Evolutionary conservation across 176 grass and related monocot genomes (phyloP).

Genomic region (Rhynchospora pubera): DNA sequence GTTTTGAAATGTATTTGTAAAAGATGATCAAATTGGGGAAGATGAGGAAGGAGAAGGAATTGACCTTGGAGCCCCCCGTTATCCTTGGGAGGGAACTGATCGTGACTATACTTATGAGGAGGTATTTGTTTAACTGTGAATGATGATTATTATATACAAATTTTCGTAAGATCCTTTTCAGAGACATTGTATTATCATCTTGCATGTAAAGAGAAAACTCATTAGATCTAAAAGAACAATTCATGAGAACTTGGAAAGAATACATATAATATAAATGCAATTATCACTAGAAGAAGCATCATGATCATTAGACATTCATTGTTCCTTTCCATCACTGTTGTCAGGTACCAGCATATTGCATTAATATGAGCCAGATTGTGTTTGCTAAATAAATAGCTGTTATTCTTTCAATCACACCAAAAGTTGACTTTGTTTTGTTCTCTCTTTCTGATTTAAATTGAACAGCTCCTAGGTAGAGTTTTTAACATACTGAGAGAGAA

Average conservation of each 20-base stretch:
- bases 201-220: neutral
- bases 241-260: neutral
- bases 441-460: conserved; percentile 7
- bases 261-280: neutral
- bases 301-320: neutral
- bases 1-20: neutral
- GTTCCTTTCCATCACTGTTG: neutral
- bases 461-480: conserved; percentile 68
- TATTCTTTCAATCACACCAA: neutral
- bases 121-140: conserved; percentile 16
- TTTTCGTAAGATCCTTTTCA: neutral
- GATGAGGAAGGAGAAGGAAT: conserved; percentile 77
- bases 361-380: neutral
- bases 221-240: neutral
- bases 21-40: conserved; percentile 48
- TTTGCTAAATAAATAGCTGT: neutral
- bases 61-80: conserved; percentile 35
- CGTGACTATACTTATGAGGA: conserved; percentile 69
- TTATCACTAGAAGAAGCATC: neutral
- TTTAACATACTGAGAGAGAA: conserved; percentile 73
- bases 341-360: neutral
- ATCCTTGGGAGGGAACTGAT: conserved; percentile 79
- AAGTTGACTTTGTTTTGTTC: neutral
- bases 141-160: neutral
- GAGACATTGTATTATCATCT: neutral